Percentiles rank a stretch among this genome's conserved stretches.
Evolutionary conservation across 1,139 yeast species (phyloP).

Genomic region (Scheffersomyces stambukii): DNA sequence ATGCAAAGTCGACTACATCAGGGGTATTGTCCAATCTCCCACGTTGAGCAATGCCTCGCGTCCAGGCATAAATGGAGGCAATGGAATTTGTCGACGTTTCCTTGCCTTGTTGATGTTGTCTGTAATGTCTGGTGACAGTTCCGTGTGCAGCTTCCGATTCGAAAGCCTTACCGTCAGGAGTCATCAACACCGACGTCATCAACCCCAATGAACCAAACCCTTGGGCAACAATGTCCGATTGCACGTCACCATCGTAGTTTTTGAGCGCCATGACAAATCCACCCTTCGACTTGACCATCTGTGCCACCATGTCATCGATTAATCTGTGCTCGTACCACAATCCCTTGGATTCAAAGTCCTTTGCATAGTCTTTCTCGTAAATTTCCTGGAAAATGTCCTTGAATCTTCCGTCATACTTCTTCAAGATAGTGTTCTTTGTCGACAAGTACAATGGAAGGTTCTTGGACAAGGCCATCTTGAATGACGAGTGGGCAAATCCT

Average conservation of each 20-base stretch:
- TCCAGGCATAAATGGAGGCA: constrained; percentile 83
- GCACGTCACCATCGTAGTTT: constrained; percentile 85
- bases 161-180: constrained; percentile 83
- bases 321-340: constrained; percentile 79
- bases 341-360: constrained; percentile 58
- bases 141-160: constrained; percentile 89
- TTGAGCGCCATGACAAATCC: constrained; percentile 81
- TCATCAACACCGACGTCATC: constrained; percentile 78
- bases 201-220: constrained; percentile 82
- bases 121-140: constrained; percentile 81
- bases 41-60: constrained; percentile 80
- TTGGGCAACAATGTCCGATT: constrained; percentile 81
- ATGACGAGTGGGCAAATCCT: constrained; percentile 77
- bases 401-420: constrained; percentile 78
- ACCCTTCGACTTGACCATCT: constrained; percentile 81
- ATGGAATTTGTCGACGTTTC: constrained; percentile 83
- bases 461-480: constrained; percentile 67
- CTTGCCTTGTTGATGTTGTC: constrained; percentile 80
- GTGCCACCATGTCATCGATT: constrained; percentile 87
- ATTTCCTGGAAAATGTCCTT: constrained; percentile 73
- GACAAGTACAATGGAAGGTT: constrained; percentile 66
- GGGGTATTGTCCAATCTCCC: constrained; percentile 73
- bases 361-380: constrained; percentile 55
- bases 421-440: constrained; percentile 76
- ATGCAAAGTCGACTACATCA: constrained; percentile 65